Evolutionary conservation across 768 basidiomycete species (phyloP).

Genomic region (Infundibulicybe gibba): DNA sequence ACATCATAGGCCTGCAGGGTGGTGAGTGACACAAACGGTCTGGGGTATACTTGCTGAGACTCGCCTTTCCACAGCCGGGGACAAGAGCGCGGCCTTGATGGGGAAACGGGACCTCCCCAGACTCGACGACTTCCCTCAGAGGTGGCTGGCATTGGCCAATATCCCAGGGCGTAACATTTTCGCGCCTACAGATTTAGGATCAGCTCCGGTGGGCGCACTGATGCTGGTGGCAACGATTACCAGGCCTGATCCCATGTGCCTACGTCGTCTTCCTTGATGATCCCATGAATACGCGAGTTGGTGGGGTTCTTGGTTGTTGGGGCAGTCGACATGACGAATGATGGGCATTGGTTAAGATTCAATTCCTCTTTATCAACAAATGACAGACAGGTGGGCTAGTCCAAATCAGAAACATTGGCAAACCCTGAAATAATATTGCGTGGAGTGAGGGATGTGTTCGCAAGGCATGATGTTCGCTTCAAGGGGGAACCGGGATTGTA

Average conservation of each 20-base stretch:
- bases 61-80: constrained; percentile 47
- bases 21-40: background rate
- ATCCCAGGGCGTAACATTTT: constrained; percentile 63
- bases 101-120: constrained; percentile 40
- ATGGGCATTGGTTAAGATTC: no score
- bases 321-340: no score
- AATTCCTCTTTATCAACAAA: no score
- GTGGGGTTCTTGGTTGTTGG: no score
- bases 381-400: no score
- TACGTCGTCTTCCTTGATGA: background rate
- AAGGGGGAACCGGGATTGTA: no score
- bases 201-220: background rate
- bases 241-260: background rate
- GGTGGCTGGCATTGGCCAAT: constrained; percentile 50
- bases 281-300: constrained; percentile 3
- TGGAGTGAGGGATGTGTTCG: no score
- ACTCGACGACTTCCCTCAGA: constrained; percentile 46
- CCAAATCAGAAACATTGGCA: no score
- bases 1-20: constrained; percentile 61
- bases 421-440: no score
- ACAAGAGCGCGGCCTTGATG: constrained; percentile 22
- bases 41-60: constrained; percentile 3
- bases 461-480: no score
- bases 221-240: background rate
- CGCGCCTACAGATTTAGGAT: constrained; percentile 29